Base-by-base conservation (phyloP, 2,329 filamentous ascomycete genomes). In the Phaeomoniella chlamydospora region DNA sequence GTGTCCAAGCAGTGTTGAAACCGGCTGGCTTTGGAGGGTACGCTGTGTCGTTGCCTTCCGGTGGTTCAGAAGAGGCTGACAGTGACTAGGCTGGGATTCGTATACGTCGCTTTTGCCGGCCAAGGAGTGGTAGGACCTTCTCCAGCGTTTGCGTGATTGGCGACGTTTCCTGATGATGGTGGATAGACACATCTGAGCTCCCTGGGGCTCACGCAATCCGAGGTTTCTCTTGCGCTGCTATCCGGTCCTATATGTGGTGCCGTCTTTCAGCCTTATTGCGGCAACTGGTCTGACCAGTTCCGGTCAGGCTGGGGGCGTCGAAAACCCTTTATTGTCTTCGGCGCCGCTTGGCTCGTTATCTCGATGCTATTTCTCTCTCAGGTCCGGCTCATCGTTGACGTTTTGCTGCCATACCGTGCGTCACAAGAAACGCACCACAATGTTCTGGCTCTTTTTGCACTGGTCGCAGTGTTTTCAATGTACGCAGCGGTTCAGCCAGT, bases 251-350 rank as follows among this genome's bases (percentile, higher is more conserved):
- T 34, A 18, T 15, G 14, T 34, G 32, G 32, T 18, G 14, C 18
- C 12, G 11, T 34, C 11, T 34, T 34, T 18, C 32, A 34, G 32
- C 32, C 32, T 17, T 34, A 34, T 17, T 15, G 16, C 18, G 32
- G 32, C 16, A 18, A 17, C 14, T 18, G 15, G 10, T 17, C 14
- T 18, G 32, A 34, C 32, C 15, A 17, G 12, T 17, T 15, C 13
- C 18, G 14, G 12, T 18, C 18, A 9, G 14, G 14, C 9, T 34
- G 32, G 32, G 32, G 32, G 9, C 15, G 32, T 17, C 15, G 32
- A 18, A 15, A 18, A n/a, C 32, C 32, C n/a, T 34, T 34, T 34
- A 18, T 34, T 12, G 18, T 34, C 16, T 12, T 15, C 6, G 32
- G 32, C 18, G 17, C 32, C 12, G 11, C 18, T 16, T 13, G 16